Evolutionary conservation across 768 basidiomycete genomes (phyloP), one percentile per base, ranked within the genome.

Genomic region (Mycena filopes): DNA sequence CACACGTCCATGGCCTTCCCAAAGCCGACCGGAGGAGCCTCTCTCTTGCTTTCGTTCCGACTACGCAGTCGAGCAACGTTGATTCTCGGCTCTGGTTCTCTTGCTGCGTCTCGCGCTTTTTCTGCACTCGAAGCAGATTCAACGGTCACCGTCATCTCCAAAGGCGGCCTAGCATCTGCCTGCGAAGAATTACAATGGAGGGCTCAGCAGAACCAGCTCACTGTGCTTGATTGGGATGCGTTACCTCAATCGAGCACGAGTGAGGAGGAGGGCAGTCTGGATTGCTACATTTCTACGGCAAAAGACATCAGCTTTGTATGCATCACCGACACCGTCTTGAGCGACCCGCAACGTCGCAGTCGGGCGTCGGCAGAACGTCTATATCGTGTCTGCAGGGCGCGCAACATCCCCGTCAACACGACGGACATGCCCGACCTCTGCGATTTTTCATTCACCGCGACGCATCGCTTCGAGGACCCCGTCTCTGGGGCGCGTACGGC

Each of bases 381-480:
- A 40, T 85, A 88, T 57, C 70, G 74, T 18, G 72, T 88, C 3
- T 92, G 91, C 70, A 80, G 76, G 36, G 65, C 78, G 1, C 83
- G 85, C 28, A 84, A 87, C 57, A 88, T 97, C 60, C 91, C 89
- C 2, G 82, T 95, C 69, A 98, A 96, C 72, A 85, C 91, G n/a
- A 88, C 95, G 1, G 97, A 98, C 76, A 87, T 91, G 72, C 92
- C 94, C 2, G 82, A 87, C 16, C 82, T 96, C 42, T 96, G 94
- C 76, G 95, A 98, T 75, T 98, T 94, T 73, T 89, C 92, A 0
- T 95, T 97, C 78, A 85, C 92, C 0, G 87, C 96, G 1, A 87
- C 91, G 0, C 94, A 98, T 69, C 91, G 96, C 4, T 95, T 98
- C 71, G 74, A 82, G 10, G 86, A 88, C 72, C 70, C 82, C 4